A percentile compares a stretch with the other conserved stretches of the same genome.
Evolutionary conservation across 2,329 filamentous ascomycete genomes (phyloP).

Genomic region (Aspergillus sclerotialis): DNA sequence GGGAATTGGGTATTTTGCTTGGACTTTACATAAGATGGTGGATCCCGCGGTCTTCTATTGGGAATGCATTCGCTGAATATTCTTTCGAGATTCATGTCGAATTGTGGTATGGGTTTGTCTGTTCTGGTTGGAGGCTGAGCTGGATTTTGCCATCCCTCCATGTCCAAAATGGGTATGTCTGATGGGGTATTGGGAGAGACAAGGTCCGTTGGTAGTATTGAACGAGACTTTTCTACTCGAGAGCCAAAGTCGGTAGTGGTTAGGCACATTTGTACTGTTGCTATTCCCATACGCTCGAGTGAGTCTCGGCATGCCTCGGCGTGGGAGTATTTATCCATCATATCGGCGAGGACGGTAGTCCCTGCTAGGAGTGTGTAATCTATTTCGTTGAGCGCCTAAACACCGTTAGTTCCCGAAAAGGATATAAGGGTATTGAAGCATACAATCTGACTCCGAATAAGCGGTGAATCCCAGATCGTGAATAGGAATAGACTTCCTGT

Average conservation of each 20-base stretch:
- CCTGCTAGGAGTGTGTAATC: slow-evolving; percentile 92
- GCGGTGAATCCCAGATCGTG: slow-evolving; percentile 91
- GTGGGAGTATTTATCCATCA: slow-evolving; percentile 90
- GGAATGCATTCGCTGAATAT: slow-evolving; percentile 42
- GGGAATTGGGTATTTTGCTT: no score
- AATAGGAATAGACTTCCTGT: slow-evolving; percentile 82
- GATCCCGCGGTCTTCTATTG: slow-evolving; percentile 18
- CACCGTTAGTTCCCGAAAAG: no score
- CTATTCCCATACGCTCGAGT: slow-evolving; percentile 90
- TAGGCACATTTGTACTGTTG: slow-evolving; percentile 90
- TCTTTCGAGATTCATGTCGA: slow-evolving; percentile 52
- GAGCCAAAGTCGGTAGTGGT: slow-evolving; percentile 74
- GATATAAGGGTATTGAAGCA: no score
- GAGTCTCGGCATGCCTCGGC: slow-evolving; percentile 92
- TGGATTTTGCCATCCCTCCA: slow-evolving; percentile 16
- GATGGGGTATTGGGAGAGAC: slow-evolving; percentile 10
- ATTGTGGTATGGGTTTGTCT: slow-evolving; percentile 46
- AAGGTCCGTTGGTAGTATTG: slow-evolving; percentile 9
- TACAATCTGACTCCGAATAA: slow-evolving; percentile 79
- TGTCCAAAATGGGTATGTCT: slow-evolving; percentile 16
- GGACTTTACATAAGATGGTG: no score
- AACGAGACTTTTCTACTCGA: slow-evolving; percentile 24
- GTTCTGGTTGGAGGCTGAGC: slow-evolving; percentile 27
- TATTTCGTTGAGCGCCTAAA: slow-evolving; percentile 80
- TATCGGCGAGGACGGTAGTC: slow-evolving; percentile 82